A percentile compares a stretch with the other conserved stretches of the same genome.
Conservation (phyloP, 2,329 filamentous ascomycete genomes). For the Cadophora malorum region DNA sequence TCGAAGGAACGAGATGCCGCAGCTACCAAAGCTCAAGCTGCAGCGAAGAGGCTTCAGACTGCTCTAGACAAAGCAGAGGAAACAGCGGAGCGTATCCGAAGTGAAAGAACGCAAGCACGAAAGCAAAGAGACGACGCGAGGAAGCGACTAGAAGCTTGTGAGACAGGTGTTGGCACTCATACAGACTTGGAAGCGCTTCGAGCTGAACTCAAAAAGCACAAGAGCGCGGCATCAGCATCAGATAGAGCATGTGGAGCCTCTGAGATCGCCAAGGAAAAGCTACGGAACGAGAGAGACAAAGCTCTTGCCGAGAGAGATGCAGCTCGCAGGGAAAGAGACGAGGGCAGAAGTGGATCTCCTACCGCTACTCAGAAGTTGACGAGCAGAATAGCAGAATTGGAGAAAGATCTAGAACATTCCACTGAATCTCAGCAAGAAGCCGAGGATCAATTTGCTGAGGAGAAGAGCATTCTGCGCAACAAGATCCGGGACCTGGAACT, state of each 20-base stretch:
- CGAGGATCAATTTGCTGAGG: background rate
- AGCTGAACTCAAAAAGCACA: background rate
- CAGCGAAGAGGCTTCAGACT: background rate
- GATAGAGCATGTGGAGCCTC: background rate
- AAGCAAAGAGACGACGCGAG: background rate
- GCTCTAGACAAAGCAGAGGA: background rate
- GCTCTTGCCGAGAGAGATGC: background rate
- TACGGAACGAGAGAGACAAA: background rate
- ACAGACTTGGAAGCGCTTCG: background rate
- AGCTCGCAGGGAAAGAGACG: background rate
- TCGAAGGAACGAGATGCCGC: background rate
- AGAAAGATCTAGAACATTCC: background rate
- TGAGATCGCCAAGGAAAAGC: background rate
- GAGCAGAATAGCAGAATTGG: background rate
- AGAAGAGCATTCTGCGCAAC: background rate
- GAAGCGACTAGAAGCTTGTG: background rate
- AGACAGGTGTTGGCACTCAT: background rate
- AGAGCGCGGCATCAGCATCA: background rate
- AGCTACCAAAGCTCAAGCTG: background rate
- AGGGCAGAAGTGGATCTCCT: background rate
- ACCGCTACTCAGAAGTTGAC: background rate
- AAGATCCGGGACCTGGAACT: background rate
- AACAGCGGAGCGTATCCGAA: background rate
- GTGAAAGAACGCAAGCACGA: slow-evolving; percentile 1
- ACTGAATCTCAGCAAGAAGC: background rate